Conservation (phyloP, 352 stramenopile species). For the Phytopythium kandeliae region DNA sequence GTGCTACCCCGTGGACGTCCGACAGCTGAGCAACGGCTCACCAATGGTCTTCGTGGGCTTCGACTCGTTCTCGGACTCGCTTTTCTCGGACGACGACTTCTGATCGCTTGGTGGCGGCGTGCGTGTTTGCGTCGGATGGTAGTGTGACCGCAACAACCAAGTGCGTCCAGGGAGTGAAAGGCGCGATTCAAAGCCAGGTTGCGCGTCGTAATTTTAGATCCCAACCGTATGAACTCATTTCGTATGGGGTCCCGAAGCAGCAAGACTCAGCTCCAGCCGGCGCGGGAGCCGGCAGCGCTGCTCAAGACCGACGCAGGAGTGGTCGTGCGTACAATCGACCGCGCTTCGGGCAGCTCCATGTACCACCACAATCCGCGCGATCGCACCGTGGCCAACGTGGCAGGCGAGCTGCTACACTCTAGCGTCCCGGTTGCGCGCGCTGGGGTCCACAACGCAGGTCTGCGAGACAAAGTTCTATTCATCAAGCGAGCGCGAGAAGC, state of each 20-base stretch:
- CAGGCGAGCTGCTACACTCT: not conserved
- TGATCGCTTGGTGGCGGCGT: too few species aligned
- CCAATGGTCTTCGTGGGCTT: conserved; percentile 71
- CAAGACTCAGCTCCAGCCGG: conserved; percentile 13
- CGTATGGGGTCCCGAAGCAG: conserved; percentile 36
- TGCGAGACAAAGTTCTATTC: conserved; percentile 58
- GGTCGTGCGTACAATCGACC: conserved; percentile 39
- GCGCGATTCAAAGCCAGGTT: not conserved
- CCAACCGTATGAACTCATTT: not conserved
- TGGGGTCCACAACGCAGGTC: conserved; percentile 29
- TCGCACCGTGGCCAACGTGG: conserved; percentile 8
- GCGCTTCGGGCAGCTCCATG: conserved; percentile 12
- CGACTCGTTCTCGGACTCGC: conserved; percentile 30
- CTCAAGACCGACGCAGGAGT: conserved; percentile 37
- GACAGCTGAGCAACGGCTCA: conserved; percentile 30
- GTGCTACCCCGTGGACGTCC: conserved; percentile 57
- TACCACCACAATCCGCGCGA: conserved; percentile 49
- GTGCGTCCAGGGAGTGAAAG: not conserved
- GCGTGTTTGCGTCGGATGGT: not conserved
- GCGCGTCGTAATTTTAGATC: conserved; percentile 10
- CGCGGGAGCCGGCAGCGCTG: conserved; percentile 28
- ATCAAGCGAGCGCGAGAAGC: conserved; percentile 33
- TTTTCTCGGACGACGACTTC: conserved; percentile 80
- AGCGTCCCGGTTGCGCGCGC: conserved; percentile 30
- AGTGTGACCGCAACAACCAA: not conserved